Evolutionary conservation across 2,329 filamentous ascomycete species (phyloP), one percentile per base, ranked within the genome.

Genomic region (Myotisia sp.): DNA sequence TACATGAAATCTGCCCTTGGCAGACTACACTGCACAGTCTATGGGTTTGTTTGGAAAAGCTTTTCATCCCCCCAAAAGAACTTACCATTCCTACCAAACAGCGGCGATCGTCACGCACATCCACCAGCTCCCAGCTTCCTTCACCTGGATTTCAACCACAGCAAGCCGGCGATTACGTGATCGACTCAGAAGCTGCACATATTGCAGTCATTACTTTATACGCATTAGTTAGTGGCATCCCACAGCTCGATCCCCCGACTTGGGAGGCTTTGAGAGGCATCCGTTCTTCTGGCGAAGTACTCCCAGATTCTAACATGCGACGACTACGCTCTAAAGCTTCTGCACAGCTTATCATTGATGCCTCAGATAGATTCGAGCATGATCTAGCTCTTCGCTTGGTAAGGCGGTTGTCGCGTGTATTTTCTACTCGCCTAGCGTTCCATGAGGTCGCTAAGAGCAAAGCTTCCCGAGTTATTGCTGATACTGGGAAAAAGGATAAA

Each of bases 311-410:
- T 2, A 52, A 56, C 10, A 52, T 60, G 44, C 48, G 48, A 26
- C 57, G 54, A 24, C 44, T 54, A 18, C n/a, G n/a, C n/a, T 41
- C 53, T 6, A 18, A 45, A 3, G 34, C 44, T 3, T 48, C 47
- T 32, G 55, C 49, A 12, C 46, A 39, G 42, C 47, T 48, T 32
- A 41, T 58, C 6, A 41, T 56, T n/a, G 49, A 54, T 18, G 45
- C 51, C 3, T 54, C 47, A 40, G 61, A 70, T 43, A 56, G 54
- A 23, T 49, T 70, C 9, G 66, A 70, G 39, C 62, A 70, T 46
- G 65, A 68, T 24, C 54, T 65, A 17, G 66, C 64, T 12, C 46
- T 69, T 28, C 61, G 65, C 14, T 52, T 72, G 20, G 52, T 64
- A n/a, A 58, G 58, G 31, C 60, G 64, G 7, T 47, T 72, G 21